phyloP scores from a whole-genome alignment of 2,329 filamentous ascomycete species.

The Penicillium fuscoglaucum region DNA sequence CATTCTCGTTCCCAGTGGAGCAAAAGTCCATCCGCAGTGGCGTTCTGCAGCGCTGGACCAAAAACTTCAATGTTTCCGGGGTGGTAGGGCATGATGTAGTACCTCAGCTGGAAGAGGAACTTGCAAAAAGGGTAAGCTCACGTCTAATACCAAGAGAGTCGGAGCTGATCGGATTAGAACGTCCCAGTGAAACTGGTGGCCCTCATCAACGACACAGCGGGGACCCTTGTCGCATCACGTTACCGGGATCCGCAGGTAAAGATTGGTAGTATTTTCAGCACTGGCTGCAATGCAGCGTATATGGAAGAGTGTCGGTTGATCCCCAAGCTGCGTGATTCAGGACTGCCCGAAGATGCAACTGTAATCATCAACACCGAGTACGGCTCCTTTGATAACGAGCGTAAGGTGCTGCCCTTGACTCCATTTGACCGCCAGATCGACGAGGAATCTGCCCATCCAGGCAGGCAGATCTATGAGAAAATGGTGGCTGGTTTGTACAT shows the following conservation, averaged over 20 bases:
- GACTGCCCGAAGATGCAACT: constrained; percentile 69
- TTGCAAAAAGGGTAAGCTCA: constrained; percentile 58
- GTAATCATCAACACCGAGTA: constrained; percentile 96
- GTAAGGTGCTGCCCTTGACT: constrained; percentile 66
- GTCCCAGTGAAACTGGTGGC: constrained; percentile 83
- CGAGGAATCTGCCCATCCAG: constrained; percentile 81
- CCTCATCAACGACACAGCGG: constrained; percentile 91
- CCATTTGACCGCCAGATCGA: constrained; percentile 72
- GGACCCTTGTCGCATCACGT: constrained; percentile 85
- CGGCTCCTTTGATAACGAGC: constrained; percentile 88
- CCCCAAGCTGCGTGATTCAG: constrained; percentile 80
- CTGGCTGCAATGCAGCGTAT: constrained; percentile 92
- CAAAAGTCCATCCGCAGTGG: constrained; percentile 84
- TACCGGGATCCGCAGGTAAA: constrained; percentile 85
- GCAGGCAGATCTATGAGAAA: constrained; percentile 92
- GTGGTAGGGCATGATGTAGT: constrained; percentile 85
- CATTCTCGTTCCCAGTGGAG: constrained; percentile 84
- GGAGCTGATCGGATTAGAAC: constrained; percentile 51
- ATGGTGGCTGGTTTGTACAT: constrained; percentile 94
- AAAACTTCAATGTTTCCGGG: constrained; percentile 84
- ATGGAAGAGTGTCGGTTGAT: constrained; percentile 84
- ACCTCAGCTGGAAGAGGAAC: constrained; percentile 73
- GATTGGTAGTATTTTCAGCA: constrained; percentile 94
- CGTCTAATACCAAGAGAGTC: not conserved
- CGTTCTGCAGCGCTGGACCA: constrained; percentile 85